Percentiles rank a stretch among this genome's conserved stretches.
Conservation (phyloP, 306 rosid species). For the Carpinus fangiana region DNA sequence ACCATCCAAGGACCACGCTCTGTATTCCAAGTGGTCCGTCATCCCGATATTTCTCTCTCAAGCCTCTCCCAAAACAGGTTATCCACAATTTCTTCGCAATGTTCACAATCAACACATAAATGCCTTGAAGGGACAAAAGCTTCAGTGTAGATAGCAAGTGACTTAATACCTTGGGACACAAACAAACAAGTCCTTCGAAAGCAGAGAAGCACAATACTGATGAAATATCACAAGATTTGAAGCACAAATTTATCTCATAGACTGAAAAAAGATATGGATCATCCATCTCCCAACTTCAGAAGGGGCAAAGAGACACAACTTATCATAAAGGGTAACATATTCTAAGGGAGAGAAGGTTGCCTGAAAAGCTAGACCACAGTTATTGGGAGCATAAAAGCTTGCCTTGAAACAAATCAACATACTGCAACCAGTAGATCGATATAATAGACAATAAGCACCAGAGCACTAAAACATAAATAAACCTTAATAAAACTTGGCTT, state of each 20-base stretch:
- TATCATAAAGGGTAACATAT: neutral
- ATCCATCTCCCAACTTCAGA: neutral
- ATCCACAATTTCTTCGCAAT: neutral
- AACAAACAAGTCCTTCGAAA: neutral
- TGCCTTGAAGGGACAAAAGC: no score
- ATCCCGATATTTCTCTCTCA: no score
- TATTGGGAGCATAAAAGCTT: constrained; percentile 24
- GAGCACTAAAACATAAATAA: neutral
- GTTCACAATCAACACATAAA: no score
- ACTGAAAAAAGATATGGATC: neutral
- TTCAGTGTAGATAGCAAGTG: no score
- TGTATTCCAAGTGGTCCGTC: neutral
- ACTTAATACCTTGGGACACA: no score
- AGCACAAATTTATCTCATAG: neutral
- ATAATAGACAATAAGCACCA: neutral
- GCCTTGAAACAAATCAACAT: constrained; percentile 13
- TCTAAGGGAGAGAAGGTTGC: constrained; percentile 29
- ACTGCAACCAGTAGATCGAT: neutral
- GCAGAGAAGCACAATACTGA: neutral
- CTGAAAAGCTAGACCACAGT: constrained; percentile 14
- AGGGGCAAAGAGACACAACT: neutral
- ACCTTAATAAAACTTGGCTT: constrained; percentile 18
- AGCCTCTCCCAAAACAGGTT: neutral
- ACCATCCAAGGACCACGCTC: neutral
- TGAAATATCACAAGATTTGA: neutral